Percentiles rank a stretch among this genome's conserved stretches.
Conservation (phyloP, 1,284 basidiomycete species). For the Amylostereum areolatum region DNA sequence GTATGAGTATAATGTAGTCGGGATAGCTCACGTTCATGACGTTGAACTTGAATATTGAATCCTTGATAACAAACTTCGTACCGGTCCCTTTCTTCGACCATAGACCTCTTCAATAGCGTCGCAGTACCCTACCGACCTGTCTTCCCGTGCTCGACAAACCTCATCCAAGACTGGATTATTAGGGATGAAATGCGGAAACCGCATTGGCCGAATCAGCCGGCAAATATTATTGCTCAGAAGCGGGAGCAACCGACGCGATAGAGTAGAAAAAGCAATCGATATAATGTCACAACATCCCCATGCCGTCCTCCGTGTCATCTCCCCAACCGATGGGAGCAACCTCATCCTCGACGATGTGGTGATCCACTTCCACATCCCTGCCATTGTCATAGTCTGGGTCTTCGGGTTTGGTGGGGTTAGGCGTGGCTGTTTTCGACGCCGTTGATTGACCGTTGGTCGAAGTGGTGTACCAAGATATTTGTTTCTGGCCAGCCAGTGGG, state of each 20-base stretch:
- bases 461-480: conserved; percentile 55
- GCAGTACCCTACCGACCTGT: too few relatives aligned
- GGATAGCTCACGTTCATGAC: too few relatives aligned
- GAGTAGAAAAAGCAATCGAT: conserved; percentile 1
- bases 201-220: too few relatives aligned
- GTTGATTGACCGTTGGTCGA: conserved; percentile 19
- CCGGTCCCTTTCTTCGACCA: too few relatives aligned
- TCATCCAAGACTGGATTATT: too few relatives aligned
- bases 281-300: conserved; percentile 19
- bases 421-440: neutral
- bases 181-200: too few relatives aligned
- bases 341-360: conserved; percentile 10
- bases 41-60: too few relatives aligned
- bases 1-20: too few relatives aligned
- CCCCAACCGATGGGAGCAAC: conserved; percentile 18
- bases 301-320: conserved; percentile 19
- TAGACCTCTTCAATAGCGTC: too few relatives aligned
- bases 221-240: too few relatives aligned
- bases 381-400: neutral
- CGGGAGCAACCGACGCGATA: neutral
- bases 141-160: too few relatives aligned
- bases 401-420: neutral
- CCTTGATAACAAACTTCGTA: too few relatives aligned
- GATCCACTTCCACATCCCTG: neutral
- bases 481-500: conserved; percentile 56